phyloP scores from a whole-genome alignment of 2,329 filamentous ascomycete species.

The Colletotrichum filicis region DNA sequence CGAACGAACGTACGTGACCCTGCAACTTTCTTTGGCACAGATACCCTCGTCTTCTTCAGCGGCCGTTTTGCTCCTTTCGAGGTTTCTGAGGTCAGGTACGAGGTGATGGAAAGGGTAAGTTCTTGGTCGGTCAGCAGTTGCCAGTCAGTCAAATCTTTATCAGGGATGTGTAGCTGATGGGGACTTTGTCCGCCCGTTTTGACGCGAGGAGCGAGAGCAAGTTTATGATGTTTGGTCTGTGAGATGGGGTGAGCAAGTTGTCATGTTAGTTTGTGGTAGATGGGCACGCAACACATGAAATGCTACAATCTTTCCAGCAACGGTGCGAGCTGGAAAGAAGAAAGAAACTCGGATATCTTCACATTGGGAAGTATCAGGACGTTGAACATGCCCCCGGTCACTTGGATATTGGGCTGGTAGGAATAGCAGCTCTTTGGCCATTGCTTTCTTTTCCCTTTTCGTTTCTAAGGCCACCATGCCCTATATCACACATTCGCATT shows the following conservation, averaged over 20 bases:
- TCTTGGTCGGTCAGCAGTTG: neutral
- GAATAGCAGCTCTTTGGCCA: conserved; percentile 12
- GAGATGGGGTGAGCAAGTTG: neutral
- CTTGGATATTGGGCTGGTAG: neutral
- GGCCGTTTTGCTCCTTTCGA: neutral
- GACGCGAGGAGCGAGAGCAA: neutral
- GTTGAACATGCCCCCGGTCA: neutral
- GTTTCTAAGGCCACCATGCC: conserved; percentile 22
- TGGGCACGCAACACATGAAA: neutral
- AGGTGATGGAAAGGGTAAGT: neutral
- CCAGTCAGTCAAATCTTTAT: neutral
- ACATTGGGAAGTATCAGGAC: too few species aligned
- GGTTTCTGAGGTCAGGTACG: neutral
- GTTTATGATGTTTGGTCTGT: neutral
- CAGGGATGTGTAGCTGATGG: neutral
- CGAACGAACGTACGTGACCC: neutral
- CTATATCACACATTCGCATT: conserved; percentile 7
- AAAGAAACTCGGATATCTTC: neutral
- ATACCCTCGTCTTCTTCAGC: neutral
- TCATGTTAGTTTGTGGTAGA: neutral
- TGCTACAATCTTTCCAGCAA: neutral
- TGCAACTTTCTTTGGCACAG: neutral
- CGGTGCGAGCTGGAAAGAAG: neutral
- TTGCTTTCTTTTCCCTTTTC: neutral
- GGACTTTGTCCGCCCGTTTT: neutral